phyloP scores from a whole-genome alignment of 179 eudicot species.

The Corrigiola litoralis region DNA sequence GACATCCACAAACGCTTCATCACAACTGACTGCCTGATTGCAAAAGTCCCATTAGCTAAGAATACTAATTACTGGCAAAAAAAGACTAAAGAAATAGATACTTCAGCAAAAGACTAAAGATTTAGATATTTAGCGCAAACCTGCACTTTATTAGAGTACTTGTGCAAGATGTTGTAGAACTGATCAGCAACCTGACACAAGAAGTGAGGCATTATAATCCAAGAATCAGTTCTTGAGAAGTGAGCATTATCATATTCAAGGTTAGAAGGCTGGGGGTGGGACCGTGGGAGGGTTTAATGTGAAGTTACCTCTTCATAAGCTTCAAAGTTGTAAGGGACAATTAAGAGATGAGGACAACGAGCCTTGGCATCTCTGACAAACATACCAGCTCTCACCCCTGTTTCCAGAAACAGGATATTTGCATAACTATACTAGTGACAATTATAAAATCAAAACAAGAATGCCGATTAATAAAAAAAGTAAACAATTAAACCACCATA shows the following conservation, averaged over 20 bases:
- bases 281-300: neutral
- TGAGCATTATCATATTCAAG: neutral
- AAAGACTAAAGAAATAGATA: too few relatives aligned
- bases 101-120: too few relatives aligned
- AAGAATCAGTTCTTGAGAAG: neutral
- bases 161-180: slow-evolving; percentile 80
- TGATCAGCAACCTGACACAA: slow-evolving; percentile 83
- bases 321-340: slow-evolving; percentile 83
- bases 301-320: slow-evolving; percentile 79
- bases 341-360: slow-evolving; percentile 82
- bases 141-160: slow-evolving; percentile 87
- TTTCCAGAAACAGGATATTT: slow-evolving; percentile 1
- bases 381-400: slow-evolving; percentile 92
- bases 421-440: neutral
- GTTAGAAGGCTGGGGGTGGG: neutral
- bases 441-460: too few relatives aligned
- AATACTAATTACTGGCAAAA: neutral
- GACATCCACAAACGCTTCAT: slow-evolving; percentile 92
- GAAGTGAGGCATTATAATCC: slow-evolving; percentile 1
- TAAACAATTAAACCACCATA: slow-evolving; percentile 48
- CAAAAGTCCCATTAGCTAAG: slow-evolving; percentile 8
- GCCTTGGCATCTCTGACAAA: slow-evolving; percentile 95
- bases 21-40: slow-evolving; percentile 92
- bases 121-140: slow-evolving; percentile 25
- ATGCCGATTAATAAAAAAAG: too few relatives aligned